Percentiles rank a stretch among this genome's conserved stretches.
Evolutionary conservation across 768 basidiomycete genomes (phyloP).

Genomic region (Auriscalpium microsporum): DNA sequence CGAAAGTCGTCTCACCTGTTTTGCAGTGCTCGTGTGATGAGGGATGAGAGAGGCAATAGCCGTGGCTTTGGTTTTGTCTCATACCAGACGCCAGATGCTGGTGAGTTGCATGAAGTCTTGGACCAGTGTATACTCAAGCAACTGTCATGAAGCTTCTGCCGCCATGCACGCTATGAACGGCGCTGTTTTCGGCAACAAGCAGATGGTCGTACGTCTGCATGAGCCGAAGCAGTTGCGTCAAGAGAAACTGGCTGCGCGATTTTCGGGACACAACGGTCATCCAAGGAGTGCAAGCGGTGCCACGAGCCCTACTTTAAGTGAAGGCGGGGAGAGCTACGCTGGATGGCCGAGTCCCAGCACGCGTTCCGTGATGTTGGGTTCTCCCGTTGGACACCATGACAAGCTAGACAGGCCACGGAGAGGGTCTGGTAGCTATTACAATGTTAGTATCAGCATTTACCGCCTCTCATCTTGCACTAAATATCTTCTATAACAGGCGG

Average conservation of each 20-base stretch:
- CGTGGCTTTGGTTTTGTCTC: constrained; percentile 91
- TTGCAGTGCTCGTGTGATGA: constrained; percentile 85
- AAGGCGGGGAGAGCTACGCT: constrained; percentile 66
- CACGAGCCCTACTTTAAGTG: constrained; percentile 77
- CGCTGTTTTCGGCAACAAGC: constrained; percentile 56
- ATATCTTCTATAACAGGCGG: constrained; percentile 43
- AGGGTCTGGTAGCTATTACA: constrained; percentile 82
- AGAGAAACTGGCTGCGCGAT: constrained; percentile 81
- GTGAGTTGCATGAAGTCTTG: constrained; percentile 26
- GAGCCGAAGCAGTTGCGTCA: constrained; percentile 89
- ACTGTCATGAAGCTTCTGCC: constrained; percentile 40
- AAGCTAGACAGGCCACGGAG: constrained; percentile 19
- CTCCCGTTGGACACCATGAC: constrained; percentile 31
- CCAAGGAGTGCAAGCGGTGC: constrained; percentile 76
- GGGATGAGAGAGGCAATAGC: constrained; percentile 71
- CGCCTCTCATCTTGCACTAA: constrained; percentile 2
- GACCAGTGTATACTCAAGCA: constrained; percentile 1
- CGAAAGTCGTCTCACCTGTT: neutral
- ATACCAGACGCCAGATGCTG: constrained; percentile 77
- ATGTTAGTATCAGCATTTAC: constrained; percentile 35
- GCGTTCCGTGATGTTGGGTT: constrained; percentile 41
- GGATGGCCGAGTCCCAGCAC: constrained; percentile 72
- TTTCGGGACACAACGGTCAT: constrained; percentile 66
- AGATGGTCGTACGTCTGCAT: constrained; percentile 79
- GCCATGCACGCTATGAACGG: constrained; percentile 85